Evolutionary conservation across 2,329 filamentous ascomycete genomes (phyloP), one percentile per base, ranked within the genome.

Genomic region (Colletotrichum ledebouriae): DNA sequence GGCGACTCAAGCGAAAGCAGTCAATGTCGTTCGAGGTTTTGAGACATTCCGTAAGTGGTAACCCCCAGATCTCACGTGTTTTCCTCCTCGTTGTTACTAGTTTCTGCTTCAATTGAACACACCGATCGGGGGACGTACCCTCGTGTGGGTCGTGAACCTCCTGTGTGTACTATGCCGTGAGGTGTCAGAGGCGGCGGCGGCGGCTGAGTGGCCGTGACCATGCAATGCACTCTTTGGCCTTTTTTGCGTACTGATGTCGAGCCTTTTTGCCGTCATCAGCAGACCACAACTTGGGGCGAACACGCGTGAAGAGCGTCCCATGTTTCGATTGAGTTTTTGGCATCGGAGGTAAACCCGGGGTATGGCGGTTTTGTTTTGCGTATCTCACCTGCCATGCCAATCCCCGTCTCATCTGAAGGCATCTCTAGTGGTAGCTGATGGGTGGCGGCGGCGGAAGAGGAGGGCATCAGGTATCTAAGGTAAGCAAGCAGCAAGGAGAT

Each of bases 281-380:
- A 59, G 65, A 59, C 37, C 39, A 37, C 29, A 42, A 15, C 20
- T 46, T 44, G 37, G 52, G 37, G 29, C 53, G 13, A 52, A 60
- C 58, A 29, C 34, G 47, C 47, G 59, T 61, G 42, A 39, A 34
- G 41, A 33, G 46, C 55, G 33, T 68, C 61, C 61, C 49, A 68
- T 60, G 34, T 50, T 65, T 41, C 39, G 47, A 59, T 65, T 68
- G 65, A 65, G 47, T 68, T 65, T 53, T 22, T 15, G 60, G 29
- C 46, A 20, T 50, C 29, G 20, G 46, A 53, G 46, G 59, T 44
- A 29, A 50, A 50, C 63, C 59, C 25, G 22, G 58, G 58, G 25
- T n/a, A 25, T 15, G 29, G 20, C 46, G 22, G 22, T 15, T 52
- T 29, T 52, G 49, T 25, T 15, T 15, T 52, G 25, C 29, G 49